Evolutionary conservation across 2,329 filamentous ascomycete species (phyloP), one percentile per base, ranked within the genome.

Genomic region (Rhytidhysteron rufulum): DNA sequence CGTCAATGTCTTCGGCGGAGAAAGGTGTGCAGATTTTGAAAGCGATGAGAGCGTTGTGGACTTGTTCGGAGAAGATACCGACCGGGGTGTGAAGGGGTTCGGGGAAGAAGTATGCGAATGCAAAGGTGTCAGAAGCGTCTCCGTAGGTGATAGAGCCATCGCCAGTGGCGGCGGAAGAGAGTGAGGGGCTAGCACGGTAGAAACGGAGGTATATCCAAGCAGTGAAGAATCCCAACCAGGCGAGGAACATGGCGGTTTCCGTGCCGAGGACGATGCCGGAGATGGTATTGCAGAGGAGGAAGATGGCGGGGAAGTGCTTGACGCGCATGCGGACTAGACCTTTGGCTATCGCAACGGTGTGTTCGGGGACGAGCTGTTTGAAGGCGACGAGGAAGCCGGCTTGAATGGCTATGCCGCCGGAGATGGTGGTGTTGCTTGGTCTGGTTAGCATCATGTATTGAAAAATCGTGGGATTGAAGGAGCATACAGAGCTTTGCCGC

Each of bases 191-290:
- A 41, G 75, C 69, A 70, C 95, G 95, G 74, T 88, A 96, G 74
- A 97, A 98, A 51, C 93, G 88, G 15, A 98, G 81, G 66, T 97
- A 97, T 31, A 86, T 88, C 91, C 91, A 98, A 64, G 88, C 89
- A 9, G 83, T 84, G 45, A 96, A 65, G 65, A 98, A 86, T 43
- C 88, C 90, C 53, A 85, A 84, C 64, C 86, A 73, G 38, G 87
- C 81, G 44, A 96, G 79, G 60, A 94, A 80, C 49, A 90, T 75
- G 33, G 88, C 84, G 16, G 88, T 88, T 58, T 83, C 79, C n/a
- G 80, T 85, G 44, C 83, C 79, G 29, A 86, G 64, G 7, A 83
- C 51, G 2, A 83, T 64, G 24, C 81, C 79, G 21, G 81, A 81
- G 39, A 86, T 72, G 24, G 84, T 75, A 50, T 86, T 83, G 44